Evolutionary conservation across 805 yeast genomes (phyloP), one percentile per base, ranked within the genome.

Genomic region (Candida incommunis): DNA sequence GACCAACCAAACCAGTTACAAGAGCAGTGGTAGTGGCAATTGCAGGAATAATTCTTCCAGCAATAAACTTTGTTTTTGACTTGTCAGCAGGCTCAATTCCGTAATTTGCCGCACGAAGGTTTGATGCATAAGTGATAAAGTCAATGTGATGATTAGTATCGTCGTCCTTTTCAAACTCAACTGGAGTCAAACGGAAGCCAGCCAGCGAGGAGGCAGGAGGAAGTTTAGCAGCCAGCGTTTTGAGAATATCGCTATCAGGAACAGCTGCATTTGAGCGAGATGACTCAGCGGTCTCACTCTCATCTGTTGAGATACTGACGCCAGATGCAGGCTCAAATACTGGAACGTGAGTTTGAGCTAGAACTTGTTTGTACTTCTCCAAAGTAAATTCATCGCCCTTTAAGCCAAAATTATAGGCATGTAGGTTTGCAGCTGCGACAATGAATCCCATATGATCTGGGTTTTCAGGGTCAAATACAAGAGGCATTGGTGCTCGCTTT

Each of bases 11-110:
- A 42, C 99, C 99, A 4, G 98, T 85, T 21, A 92, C 98, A 54
- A 88, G 69, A 7, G 96, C 94, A n/a, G 99, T 92, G 1, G 99
- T 92, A 2, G 99, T 92, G 29, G 98, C 98, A 69, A 92, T 92
- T 0, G 98, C 98, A 0, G 99, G 98, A 35, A 92, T 92, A 54
- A 92, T 92, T 61, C 90, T 92, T 3, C 99, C 99, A 0, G 98
- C 98, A 51, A 90, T 87, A 46, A 66, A 94, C 60, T 92, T 92
- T 49, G 98, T 92, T 68, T 82, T 85, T 43, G 80, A 78, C 50
- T 79, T 76, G 59, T 90, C 96, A 29, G 90, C 96, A 11, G 86
- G 69, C 58, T 86, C 95, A 53, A 90, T 87, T 35, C 77, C 74
- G 60, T 90, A 90, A 66, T 87, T 90, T 65, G 78, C 70, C 23